A percentile compares a stretch with the other conserved stretches of the same genome.
Evolutionary conservation across 768 basidiomycete genomes (phyloP).

Genomic region (Suillus subaureus): DNA sequence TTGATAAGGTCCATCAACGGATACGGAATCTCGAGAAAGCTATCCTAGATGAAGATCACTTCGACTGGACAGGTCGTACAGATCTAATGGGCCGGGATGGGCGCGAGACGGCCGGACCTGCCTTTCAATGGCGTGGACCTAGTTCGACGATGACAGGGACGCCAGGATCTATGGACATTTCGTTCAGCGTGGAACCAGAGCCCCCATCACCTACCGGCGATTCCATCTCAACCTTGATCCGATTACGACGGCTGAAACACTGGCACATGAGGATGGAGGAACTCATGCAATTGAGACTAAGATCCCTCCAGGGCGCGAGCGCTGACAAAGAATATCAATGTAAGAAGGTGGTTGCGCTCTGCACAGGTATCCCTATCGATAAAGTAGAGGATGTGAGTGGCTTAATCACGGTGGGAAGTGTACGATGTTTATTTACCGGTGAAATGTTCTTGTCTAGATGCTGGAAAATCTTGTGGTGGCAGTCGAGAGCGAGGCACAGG

Average conservation of each 20-base stretch:
- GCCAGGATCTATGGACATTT: slow-evolving; percentile 64
- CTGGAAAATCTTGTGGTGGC: slow-evolving; percentile 84
- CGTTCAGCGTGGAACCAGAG: slow-evolving; percentile 67
- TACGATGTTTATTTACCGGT: slow-evolving; percentile 27
- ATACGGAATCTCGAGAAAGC: slow-evolving; percentile 85
- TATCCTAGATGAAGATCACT: slow-evolving; percentile 72
- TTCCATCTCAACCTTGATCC: slow-evolving; percentile 60
- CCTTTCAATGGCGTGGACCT: slow-evolving; percentile 72
- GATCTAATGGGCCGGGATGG: slow-evolving; percentile 44
- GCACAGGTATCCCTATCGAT: slow-evolving; percentile 84
- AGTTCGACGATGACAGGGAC: slow-evolving; percentile 68
- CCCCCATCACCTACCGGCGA: slow-evolving; percentile 68
- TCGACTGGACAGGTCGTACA: slow-evolving; percentile 88
- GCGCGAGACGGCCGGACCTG: slow-evolving; percentile 41
- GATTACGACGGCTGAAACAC: slow-evolving; percentile 71
- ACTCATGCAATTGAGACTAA: slow-evolving; percentile 69
- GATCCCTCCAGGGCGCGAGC: slow-evolving; percentile 72
- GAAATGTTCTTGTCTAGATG: slow-evolving; percentile 51
- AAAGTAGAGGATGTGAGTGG: slow-evolving; percentile 87
- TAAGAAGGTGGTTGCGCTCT: slow-evolving; percentile 87
- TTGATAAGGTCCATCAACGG: slow-evolving; percentile 81
- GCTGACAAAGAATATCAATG: slow-evolving; percentile 91
- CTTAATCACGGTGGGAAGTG: slow-evolving; percentile 16
- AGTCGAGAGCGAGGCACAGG: slow-evolving; percentile 83
- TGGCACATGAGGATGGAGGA: slow-evolving; percentile 86